phyloP scores from a whole-genome alignment of 345 rosid species.

The Gossypium ekmanianum region DNA sequence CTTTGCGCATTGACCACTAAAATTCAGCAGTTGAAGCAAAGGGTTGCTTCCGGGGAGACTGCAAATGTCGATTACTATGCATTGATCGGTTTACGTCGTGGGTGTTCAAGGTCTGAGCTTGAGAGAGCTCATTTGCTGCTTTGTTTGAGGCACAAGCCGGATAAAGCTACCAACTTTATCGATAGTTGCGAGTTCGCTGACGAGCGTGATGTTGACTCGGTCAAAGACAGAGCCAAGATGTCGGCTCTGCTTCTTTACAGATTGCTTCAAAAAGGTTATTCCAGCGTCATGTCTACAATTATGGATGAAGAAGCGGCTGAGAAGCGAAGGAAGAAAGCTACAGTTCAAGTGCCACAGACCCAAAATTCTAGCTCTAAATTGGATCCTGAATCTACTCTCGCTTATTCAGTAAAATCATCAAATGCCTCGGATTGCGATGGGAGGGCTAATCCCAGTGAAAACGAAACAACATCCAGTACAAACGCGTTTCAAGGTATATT shows the following conservation, averaged over 20 bases:
- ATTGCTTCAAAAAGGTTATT: conserved; percentile 75
- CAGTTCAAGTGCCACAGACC: conserved; percentile 41
- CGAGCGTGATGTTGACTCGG: conserved; percentile 60
- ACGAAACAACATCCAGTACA: conserved; percentile 25
- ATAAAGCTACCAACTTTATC: conserved; percentile 59
- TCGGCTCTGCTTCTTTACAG: conserved; percentile 79
- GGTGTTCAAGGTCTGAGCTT: conserved; percentile 82
- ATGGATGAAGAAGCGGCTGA: conserved; percentile 65
- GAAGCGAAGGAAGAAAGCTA: conserved; percentile 52
- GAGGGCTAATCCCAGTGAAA: conserved; percentile 20
- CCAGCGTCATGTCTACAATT: conserved; percentile 51
- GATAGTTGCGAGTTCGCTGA: conserved; percentile 79
- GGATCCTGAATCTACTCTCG: conserved; percentile 25
- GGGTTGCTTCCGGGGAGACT: conserved; percentile 75
- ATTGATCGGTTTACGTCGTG: conserved; percentile 76
- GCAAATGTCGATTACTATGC: conserved; percentile 80
- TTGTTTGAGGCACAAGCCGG: conserved; percentile 76
- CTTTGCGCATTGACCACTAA: conserved; percentile 61
- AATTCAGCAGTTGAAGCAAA: conserved; percentile 58
- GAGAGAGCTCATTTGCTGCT: conserved; percentile 83
- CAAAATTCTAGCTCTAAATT: conserved; percentile 21
- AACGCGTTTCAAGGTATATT: conserved; percentile 80
- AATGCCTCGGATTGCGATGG: conserved; percentile 22
- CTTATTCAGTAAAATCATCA: conserved; percentile 5
- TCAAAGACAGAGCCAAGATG: conserved; percentile 71